Conservation (phyloP, 2,329 filamentous ascomycete species). For the Arthroderma sp. region DNA sequence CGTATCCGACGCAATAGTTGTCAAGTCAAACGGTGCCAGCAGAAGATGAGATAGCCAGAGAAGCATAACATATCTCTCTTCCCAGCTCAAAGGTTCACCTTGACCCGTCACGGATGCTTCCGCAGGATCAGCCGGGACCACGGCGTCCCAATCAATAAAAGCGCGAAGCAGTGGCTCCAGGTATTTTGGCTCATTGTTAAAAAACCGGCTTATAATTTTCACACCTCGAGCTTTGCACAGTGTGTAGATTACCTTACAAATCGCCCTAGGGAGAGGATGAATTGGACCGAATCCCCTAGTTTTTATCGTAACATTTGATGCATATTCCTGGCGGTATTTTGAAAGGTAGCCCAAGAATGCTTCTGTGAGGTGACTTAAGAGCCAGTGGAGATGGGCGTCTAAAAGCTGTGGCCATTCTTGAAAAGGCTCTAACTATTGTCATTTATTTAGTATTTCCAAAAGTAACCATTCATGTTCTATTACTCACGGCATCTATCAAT, state of each 20-base stretch:
- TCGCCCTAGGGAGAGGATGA: constrained; percentile 50
- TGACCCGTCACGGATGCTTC: constrained; percentile 11
- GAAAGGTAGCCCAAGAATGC: constrained; percentile 58
- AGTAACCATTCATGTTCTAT: no score
- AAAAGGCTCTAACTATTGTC: constrained; percentile 59
- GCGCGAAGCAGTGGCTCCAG: constrained; percentile 67
- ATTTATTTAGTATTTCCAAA: not conserved
- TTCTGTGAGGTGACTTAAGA: constrained; percentile 61
- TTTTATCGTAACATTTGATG: constrained; percentile 19
- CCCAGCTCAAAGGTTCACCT: constrained; percentile 53
- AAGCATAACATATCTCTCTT: constrained; percentile 75
- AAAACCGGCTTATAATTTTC: constrained; percentile 80
- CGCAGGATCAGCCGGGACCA: constrained; percentile 9
- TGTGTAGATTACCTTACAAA: constrained; percentile 69
- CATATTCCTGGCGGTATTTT: constrained; percentile 30
- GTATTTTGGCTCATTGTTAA: constrained; percentile 78
- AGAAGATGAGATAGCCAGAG: constrained; percentile 77
- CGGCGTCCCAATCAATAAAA: constrained; percentile 47
- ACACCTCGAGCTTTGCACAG: constrained; percentile 91
- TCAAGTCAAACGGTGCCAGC: constrained; percentile 78
- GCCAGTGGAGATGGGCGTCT: constrained; percentile 64
- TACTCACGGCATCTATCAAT: constrained; percentile 14
- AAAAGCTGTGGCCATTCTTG: constrained; percentile 91
- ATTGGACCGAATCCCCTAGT: constrained; percentile 13
- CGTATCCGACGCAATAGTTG: constrained; percentile 56